These are phyloP conservation scores for Pyrenochaeta sp. DNA, from an alignment of 2,329 filamentous ascomycete genomes.

Conservation along the genomic window DNA sequence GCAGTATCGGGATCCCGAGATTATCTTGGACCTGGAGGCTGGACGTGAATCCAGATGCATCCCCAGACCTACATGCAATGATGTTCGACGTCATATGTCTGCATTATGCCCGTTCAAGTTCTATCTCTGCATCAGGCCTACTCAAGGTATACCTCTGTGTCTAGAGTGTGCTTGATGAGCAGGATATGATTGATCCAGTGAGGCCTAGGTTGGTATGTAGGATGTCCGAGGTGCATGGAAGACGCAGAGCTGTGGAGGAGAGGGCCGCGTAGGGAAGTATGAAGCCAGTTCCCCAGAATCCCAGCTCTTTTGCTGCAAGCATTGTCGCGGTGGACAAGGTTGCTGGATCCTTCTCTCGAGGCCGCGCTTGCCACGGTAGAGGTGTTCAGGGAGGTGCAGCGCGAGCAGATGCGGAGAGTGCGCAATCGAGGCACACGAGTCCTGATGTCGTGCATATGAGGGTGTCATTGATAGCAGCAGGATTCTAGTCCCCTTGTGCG, in stretches of 20 bases:
- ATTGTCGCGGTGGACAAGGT: slow-evolving; percentile 1
- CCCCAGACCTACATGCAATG: no score
- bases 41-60: no score
- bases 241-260: slow-evolving; percentile 1
- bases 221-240: no score
- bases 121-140: no score
- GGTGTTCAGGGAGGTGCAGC: background rate
- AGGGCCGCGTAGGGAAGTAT: slow-evolving; percentile 3
- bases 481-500: no score
- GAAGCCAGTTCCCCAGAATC: background rate
- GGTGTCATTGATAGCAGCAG: background rate
- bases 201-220: no score
- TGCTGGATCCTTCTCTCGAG: background rate
- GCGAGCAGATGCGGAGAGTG: slow-evolving; percentile 2
- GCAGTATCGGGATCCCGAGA: slow-evolving; percentile 28
- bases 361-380: background rate
- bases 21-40: background rate
- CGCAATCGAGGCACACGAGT: background rate
- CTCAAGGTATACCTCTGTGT: no score
- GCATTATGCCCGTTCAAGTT: no score
- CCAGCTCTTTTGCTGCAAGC: slow-evolving; percentile 1
- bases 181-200: no score
- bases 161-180: no score
- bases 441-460: background rate
- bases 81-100: no score